A percentile compares a stretch with the other conserved stretches of the same genome.
Conservation (phyloP, 805 yeast species). For the Nakazawaea siamensis region DNA sequence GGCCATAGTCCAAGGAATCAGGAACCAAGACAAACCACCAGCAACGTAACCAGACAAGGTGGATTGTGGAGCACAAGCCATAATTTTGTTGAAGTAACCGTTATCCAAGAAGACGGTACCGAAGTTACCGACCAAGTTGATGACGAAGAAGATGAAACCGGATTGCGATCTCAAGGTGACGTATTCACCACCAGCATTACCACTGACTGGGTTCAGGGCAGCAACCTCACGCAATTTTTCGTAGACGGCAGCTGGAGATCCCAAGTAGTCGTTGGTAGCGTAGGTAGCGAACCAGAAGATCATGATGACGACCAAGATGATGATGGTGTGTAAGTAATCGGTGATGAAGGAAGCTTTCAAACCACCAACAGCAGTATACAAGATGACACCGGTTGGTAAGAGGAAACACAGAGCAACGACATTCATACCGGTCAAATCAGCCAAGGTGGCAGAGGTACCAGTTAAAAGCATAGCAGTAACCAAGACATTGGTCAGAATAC, state of each 20-base stretch:
- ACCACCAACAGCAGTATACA: conserved; percentile 76
- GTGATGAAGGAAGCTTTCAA: conserved; percentile 76
- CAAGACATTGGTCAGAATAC: conserved; percentile 77
- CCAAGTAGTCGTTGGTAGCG: conserved; percentile 61
- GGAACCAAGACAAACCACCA: conserved; percentile 90
- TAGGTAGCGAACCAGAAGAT: conserved; percentile 76
- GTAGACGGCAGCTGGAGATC: conserved; percentile 79
- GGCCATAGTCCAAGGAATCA: conserved; percentile 77
- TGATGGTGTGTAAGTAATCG: conserved; percentile 76
- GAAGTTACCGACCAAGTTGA: conserved; percentile 82
- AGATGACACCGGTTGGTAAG: conserved; percentile 71
- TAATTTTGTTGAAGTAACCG: conserved; percentile 86
- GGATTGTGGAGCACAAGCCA: conserved; percentile 76
- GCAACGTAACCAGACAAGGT: conserved; percentile 82
- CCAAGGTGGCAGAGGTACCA: conserved; percentile 83
- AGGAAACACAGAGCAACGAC: conserved; percentile 76
- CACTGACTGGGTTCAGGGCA: conserved; percentile 53
- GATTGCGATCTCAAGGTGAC: conserved; percentile 79
- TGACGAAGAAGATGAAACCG: conserved; percentile 86
- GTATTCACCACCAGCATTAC: conserved; percentile 82
- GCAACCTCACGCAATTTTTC: conserved; percentile 62
- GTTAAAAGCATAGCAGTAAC: conserved; percentile 90
- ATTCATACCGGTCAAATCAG: conserved; percentile 70
- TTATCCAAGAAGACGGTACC: conserved; percentile 84
- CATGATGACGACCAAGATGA: conserved; percentile 67